Conservation (phyloP, 768 basidiomycete genomes). For the Leccinellum luteum region DNA sequence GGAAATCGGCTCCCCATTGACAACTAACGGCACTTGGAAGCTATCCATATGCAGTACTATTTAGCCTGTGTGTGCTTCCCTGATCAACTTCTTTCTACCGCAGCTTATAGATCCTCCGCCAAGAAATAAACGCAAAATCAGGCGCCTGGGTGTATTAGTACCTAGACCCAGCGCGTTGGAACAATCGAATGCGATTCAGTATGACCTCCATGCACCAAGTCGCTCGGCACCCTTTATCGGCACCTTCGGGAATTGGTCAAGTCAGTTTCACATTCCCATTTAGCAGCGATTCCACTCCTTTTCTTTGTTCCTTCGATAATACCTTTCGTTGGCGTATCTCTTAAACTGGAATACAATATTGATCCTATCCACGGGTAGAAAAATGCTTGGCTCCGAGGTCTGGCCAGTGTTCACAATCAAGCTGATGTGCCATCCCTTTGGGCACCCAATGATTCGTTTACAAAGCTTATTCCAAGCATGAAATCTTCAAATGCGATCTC, state of each 20-base stretch:
- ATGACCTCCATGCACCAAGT: neutral
- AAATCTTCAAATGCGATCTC: neutral
- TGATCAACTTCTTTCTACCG: neutral
- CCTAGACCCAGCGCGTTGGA: neutral
- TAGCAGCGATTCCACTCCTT: neutral
- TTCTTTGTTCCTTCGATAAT: neutral
- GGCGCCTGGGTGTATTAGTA: neutral
- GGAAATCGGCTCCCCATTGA: neutral
- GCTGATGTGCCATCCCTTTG: neutral
- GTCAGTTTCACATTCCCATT: neutral
- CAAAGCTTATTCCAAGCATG: neutral
- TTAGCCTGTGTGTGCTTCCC: neutral
- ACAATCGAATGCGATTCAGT: neutral
- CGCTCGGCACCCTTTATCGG: neutral
- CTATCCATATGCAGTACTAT: neutral
- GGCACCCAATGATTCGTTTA: neutral
- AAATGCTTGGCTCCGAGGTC: neutral
- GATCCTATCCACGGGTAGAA: neutral
- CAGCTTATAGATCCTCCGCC: neutral
- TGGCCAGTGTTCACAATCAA: neutral
- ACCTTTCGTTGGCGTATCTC: neutral
- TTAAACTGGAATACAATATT: neutral
- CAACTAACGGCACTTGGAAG: neutral
- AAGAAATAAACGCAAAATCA: neutral
- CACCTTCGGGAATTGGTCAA: neutral